Percentiles rank a stretch among this genome's conserved stretches.
phyloP scores from a whole-genome alignment of 2,329 filamentous ascomycete genomes.

The Daldinia eschscholtzii region DNA sequence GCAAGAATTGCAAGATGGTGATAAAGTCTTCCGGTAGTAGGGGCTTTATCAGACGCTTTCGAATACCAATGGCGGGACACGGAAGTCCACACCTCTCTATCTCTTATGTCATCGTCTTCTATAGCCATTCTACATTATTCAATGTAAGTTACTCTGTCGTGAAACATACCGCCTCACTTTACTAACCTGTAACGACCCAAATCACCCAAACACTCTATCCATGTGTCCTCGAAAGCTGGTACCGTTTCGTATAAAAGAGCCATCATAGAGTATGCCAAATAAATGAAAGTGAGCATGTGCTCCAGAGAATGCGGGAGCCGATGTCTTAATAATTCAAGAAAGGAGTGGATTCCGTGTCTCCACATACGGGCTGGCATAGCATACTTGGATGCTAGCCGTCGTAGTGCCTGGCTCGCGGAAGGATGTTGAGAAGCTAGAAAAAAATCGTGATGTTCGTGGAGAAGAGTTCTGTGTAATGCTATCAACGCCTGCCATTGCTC shows the following conservation, averaged over 20 bases:
- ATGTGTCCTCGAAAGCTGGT: slow-evolving; percentile 84
- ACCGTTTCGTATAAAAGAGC: slow-evolving; percentile 88
- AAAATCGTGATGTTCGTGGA: slow-evolving; percentile 88
- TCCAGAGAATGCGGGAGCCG: slow-evolving; percentile 82
- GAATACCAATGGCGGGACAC: slow-evolving; percentile 88
- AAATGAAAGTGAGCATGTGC: slow-evolving; percentile 92
- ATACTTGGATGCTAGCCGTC: slow-evolving; percentile 80
- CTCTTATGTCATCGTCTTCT: slow-evolving; percentile 81
- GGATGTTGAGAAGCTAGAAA: slow-evolving; percentile 91
- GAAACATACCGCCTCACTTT: background rate
- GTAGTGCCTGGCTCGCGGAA: slow-evolving; percentile 75
- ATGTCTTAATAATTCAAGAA: slow-evolving; percentile 81
- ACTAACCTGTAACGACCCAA: slow-evolving; percentile 75
- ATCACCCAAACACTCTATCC: slow-evolving; percentile 94
- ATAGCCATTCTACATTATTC: slow-evolving; percentile 78
- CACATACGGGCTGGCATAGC: slow-evolving; percentile 95
- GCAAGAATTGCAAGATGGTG: slow-evolving; percentile 89
- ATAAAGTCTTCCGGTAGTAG: slow-evolving; percentile 82
- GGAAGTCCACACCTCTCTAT: slow-evolving; percentile 83
- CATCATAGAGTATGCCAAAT: slow-evolving; percentile 91
- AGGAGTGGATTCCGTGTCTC: slow-evolving; percentile 90
- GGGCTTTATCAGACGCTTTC: slow-evolving; percentile 81
- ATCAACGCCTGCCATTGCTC: slow-evolving; percentile 90
- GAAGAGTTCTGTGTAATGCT: slow-evolving; percentile 80
- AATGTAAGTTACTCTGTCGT: slow-evolving; percentile 21